Base-by-base conservation (phyloP, 2,329 filamentous ascomycete genomes). In the Rhynchosporium graminicola region DNA sequence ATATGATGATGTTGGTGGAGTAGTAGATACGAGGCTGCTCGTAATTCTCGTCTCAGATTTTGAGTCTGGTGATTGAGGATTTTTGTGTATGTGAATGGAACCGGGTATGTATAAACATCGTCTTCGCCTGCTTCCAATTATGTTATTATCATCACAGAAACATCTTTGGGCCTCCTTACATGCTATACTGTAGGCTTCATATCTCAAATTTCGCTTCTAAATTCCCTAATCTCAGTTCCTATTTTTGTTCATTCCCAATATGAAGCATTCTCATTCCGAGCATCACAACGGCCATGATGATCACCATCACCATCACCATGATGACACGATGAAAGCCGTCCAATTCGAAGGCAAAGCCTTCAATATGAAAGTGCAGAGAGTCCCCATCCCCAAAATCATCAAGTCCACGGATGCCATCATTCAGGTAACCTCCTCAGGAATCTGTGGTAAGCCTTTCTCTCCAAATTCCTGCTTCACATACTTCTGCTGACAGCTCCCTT, bases 351-450 rank as follows among this genome's bases (percentile, higher is more conserved):
- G 61, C 2, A 62, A 63, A 40, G 47, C 56, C 1, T 61, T 59
- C 52, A 61, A 60, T 40, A 89, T 96, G 54, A 77, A 88, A 69
- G 80, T 95, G 15, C 77, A 82, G 61, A 76, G 80, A 1, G 73
- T 74, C 1, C 76, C 78, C 0, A 70, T 75, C 3, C 81, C 80
- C 2, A 71, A 68, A 12, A 66, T 83, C 12, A 59, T 72, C 38
- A 65, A 70, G 0, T 73, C 79, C 3, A 77, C 76, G 1, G 81
- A 84, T 63, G 80, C 81, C 12, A 74, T 84, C n/a, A 72, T 84
- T 47, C 78, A 77, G 57, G 62, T 83, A 52, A 74, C 74, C 4
- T 76, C 80, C 58, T 77, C 78, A 0, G 80, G 79, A 12, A 82
- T 82, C 66, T 84, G 82, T 68, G 81, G 81, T 54, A 54, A 54